A percentile compares a stretch with the other conserved stretches of the same genome.
These are phyloP conservation scores for Hyphochytrium catenoides DNA, from an alignment of 352 stramenopile genomes.

Conservation along the genomic window DNA sequence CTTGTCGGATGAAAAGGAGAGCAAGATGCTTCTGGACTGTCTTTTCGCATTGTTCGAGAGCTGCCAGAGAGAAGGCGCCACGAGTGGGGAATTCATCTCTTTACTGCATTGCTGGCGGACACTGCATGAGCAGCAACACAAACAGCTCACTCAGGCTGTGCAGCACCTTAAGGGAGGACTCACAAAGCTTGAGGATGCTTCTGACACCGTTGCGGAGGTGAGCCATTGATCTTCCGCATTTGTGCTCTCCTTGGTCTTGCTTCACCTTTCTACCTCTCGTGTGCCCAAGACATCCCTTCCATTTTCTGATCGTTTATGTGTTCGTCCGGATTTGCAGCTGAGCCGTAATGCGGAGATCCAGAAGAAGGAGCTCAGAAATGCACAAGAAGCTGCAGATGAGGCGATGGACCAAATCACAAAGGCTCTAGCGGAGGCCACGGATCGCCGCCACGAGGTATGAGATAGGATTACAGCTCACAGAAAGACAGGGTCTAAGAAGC, in stretches of 20 bases:
- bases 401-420: conserved; percentile 88
- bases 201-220: conserved; percentile 67
- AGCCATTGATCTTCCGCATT: no score
- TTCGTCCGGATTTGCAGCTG: no score
- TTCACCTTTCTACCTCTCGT: no score
- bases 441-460: conserved; percentile 65
- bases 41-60: conserved; percentile 10
- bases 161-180: conserved; percentile 64
- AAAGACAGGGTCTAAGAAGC: no score
- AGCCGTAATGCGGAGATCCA: conserved; percentile 59
- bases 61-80: conserved; percentile 35
- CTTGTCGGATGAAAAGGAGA: not conserved
- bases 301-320: no score
- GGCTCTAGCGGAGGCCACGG: conserved; percentile 56
- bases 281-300: no score
- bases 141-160: conserved; percentile 59
- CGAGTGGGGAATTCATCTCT: conserved; percentile 49
- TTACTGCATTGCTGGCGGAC: conserved; percentile 53
- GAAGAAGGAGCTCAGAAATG: conserved; percentile 57
- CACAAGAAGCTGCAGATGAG: conserved; percentile 64
- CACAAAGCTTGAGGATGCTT: conserved; percentile 67
- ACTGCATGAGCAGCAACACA: conserved; percentile 44
- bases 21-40: not conserved
- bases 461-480: no score
- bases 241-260: no score